Evolutionary conservation across 768 basidiomycete species (phyloP).

Genomic region (Phylloporus sp.): DNA sequence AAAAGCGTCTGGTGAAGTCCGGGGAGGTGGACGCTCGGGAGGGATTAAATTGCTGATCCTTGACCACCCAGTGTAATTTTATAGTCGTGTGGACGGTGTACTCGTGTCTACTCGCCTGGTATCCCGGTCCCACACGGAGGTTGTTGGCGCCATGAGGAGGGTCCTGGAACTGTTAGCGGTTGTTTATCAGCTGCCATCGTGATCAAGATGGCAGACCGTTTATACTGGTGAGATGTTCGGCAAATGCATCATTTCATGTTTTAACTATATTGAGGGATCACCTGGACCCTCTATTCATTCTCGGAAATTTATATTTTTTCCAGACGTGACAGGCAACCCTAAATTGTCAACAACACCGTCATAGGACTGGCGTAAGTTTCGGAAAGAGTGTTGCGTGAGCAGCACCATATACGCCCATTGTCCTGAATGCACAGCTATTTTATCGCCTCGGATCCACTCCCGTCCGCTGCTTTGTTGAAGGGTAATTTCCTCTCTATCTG

Average conservation of each 20-base stretch:
- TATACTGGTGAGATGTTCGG: slow-evolving; percentile 24
- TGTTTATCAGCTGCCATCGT: slow-evolving; percentile 24
- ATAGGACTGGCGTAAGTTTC: slow-evolving; percentile 2
- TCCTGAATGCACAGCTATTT: slow-evolving; percentile 8
- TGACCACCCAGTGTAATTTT: slow-evolving; percentile 18
- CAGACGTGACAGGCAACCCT: slow-evolving; percentile 20
- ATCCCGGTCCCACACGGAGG: slow-evolving; percentile 7
- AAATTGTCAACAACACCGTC: slow-evolving; percentile 11
- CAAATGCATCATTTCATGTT: slow-evolving; percentile 20
- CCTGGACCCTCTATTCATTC: slow-evolving; percentile 25
- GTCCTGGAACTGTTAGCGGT: slow-evolving; percentile 12
- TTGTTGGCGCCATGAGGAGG: slow-evolving; percentile 22
- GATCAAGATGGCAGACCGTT: slow-evolving; percentile 24
- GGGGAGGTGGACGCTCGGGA: slow-evolving; percentile 7
- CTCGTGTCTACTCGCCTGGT: slow-evolving; percentile 14
- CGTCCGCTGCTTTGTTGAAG: slow-evolving; percentile 9
- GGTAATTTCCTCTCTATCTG: slow-evolving; percentile 22
- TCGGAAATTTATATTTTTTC: slow-evolving; percentile 17
- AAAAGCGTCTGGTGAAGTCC: background rate
- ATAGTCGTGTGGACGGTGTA: slow-evolving; percentile 19
- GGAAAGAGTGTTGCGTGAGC: slow-evolving; percentile 8
- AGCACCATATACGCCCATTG: slow-evolving; percentile 6
- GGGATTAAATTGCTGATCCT: slow-evolving; percentile 11
- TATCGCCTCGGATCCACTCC: slow-evolving; percentile 5
- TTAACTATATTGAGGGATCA: slow-evolving; percentile 27